Percentiles rank a stretch among this genome's conserved stretches.
These are phyloP conservation scores for Nicotiana tabacum DNA, from an alignment of 257 asterid species.

Conservation along the genomic window DNA sequence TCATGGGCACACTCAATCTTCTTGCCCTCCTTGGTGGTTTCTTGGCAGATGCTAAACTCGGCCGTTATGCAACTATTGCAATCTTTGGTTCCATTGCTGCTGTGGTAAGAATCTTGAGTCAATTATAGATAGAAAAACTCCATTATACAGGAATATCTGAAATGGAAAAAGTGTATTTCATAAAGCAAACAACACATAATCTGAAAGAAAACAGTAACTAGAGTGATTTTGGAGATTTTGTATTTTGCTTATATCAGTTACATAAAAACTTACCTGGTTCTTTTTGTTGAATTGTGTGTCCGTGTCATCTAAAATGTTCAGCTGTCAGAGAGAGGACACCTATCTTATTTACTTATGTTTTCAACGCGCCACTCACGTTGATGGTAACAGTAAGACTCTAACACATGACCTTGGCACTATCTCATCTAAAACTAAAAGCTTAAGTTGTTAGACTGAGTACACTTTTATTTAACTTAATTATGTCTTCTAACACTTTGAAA, in stretches of 20 bases:
- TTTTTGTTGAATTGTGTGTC: too few relatives aligned
- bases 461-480: not conserved
- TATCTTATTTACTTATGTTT: not conserved
- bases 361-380: not conserved
- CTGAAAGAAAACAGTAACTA: not conserved
- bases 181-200: not conserved
- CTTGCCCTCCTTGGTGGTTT: slow-evolving; percentile 85
- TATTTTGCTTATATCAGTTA: too few relatives aligned
- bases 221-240: too few relatives aligned
- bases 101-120: slow-evolving; percentile 31
- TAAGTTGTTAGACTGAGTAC: too few relatives aligned
- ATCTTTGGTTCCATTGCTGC: slow-evolving; percentile 60
- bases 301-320: not conserved
- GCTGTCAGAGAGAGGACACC: not conserved
- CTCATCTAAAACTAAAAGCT: not conserved
- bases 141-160: not conserved
- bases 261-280: too few relatives aligned
- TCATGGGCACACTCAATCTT: slow-evolving; percentile 86
- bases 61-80: slow-evolving; percentile 75
- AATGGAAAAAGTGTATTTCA: not conserved
- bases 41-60: slow-evolving; percentile 82
- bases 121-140: not conserved
- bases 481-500: not conserved
- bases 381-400: not conserved
- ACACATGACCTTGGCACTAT: not conserved